phyloP scores from a whole-genome alignment of 2,329 filamentous ascomycete genomes.

The Scytalidium lignicola region DNA sequence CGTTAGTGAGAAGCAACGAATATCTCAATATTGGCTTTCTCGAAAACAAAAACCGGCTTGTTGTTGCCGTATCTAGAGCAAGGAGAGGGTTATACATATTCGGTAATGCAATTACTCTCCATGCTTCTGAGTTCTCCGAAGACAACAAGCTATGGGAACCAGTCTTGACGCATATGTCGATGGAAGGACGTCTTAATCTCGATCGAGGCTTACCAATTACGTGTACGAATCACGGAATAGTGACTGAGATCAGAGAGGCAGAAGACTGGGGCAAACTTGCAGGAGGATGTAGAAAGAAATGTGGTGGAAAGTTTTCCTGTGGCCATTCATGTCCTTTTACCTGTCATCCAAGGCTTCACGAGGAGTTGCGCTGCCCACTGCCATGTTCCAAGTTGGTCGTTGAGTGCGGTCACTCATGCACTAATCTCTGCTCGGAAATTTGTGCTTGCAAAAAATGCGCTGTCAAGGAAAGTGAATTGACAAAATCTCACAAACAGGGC shows the following conservation, averaged over 20 bases:
- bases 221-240: slow-evolving; percentile 54
- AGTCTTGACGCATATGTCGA: slow-evolving; percentile 36
- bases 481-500: neutral
- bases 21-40: slow-evolving; percentile 66
- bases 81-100: slow-evolving; percentile 79
- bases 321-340: slow-evolving; percentile 22
- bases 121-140: slow-evolving; percentile 9
- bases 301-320: slow-evolving; percentile 29
- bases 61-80: slow-evolving; percentile 63
- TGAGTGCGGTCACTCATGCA: slow-evolving; percentile 26
- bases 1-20: slow-evolving; percentile 67
- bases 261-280: slow-evolving; percentile 47
- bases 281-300: slow-evolving; percentile 48
- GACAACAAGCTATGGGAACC: slow-evolving; percentile 21
- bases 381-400: slow-evolving; percentile 16
- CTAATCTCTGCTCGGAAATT: slow-evolving; percentile 13
- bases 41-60: slow-evolving; percentile 51
- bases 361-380: slow-evolving; percentile 15
- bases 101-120: slow-evolving; percentile 59
- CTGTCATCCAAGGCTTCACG: slow-evolving; percentile 26
- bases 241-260: slow-evolving; percentile 45
- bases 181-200: slow-evolving; percentile 27
- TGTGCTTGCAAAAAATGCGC: slow-evolving; percentile 19
- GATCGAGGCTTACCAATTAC: slow-evolving; percentile 51
- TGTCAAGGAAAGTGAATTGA: neutral